Evolutionary conservation across 208 protist genomes (phyloP).

Genomic region (Crithidia mellificae): DNA sequence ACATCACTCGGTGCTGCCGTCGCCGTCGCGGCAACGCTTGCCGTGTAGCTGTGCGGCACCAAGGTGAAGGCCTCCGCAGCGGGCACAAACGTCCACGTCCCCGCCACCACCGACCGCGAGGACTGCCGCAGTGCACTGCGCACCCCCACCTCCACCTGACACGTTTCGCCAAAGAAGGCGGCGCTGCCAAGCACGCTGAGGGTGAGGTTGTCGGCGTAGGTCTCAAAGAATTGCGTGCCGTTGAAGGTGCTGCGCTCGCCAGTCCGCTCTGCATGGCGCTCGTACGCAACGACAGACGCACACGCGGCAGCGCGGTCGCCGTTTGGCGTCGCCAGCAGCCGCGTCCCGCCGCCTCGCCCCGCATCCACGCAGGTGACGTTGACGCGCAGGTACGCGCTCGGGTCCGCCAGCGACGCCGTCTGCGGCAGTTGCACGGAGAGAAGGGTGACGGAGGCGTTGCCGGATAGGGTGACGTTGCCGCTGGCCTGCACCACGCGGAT

Average conservation of each 20-base stretch:
- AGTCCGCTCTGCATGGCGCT: conserved; percentile 34
- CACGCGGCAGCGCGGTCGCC: conserved; percentile 20
- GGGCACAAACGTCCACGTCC: conserved; percentile 26
- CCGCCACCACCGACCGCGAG: conserved; percentile 22
- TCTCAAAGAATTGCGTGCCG: conserved; percentile 27
- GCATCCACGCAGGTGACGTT: conserved; percentile 23
- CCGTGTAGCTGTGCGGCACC: conserved; percentile 3
- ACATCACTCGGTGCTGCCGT: not conserved
- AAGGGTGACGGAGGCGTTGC: conserved; percentile 20
- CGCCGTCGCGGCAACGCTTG: not conserved
- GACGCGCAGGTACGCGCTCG: conserved; percentile 28
- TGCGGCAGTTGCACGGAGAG: conserved; percentile 29
- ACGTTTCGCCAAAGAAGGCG: conserved; percentile 35
- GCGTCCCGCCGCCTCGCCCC: conserved; percentile 24
- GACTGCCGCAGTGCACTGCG: conserved; percentile 23
- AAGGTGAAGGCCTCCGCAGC: conserved; percentile 18
- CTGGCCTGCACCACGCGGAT: conserved; percentile 9
- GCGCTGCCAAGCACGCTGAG: conserved; percentile 23
- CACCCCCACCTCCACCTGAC: conserved; percentile 20
- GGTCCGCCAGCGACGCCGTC: conserved; percentile 22
- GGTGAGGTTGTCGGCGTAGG: conserved; percentile 31
- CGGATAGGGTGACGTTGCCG: conserved; percentile 7
- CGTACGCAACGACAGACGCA: conserved; percentile 26
- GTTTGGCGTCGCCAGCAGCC: conserved; percentile 17
- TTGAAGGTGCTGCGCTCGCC: conserved; percentile 14